A percentile compares a stretch with the other conserved stretches of the same genome.
Conservation (phyloP, 176 grass and related monocot species). For the Carex cristatella region DNA sequence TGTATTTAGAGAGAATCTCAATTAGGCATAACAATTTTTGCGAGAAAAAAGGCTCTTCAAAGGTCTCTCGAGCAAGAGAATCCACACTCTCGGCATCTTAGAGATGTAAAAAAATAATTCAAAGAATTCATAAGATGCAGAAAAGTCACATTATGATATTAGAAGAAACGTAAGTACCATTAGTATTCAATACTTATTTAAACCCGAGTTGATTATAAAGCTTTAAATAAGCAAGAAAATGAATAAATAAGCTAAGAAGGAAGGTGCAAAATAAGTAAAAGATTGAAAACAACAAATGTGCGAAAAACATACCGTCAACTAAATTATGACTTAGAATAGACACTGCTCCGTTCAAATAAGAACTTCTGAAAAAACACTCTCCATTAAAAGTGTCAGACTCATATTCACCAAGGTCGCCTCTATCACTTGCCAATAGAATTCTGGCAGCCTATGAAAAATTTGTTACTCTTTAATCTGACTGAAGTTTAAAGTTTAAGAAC, state of each 20-base stretch:
- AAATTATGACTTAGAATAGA: slow-evolving; percentile 50
- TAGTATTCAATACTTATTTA: slow-evolving; percentile 3
- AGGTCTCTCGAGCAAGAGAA: slow-evolving; percentile 41
- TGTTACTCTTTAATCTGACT: background rate
- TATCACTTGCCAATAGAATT: slow-evolving; percentile 33
- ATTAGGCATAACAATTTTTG: slow-evolving; percentile 70
- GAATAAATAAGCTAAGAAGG: background rate
- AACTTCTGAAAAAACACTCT: slow-evolving; percentile 20
- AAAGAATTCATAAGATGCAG: background rate
- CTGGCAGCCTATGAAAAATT: slow-evolving; percentile 57
- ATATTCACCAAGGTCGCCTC: slow-evolving; percentile 18
- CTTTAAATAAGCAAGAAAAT: background rate
- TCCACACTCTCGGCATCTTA: slow-evolving; percentile 35
- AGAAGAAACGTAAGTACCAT: background rate
- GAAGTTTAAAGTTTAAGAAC: background rate
- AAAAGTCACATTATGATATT: background rate
- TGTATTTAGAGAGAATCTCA: slow-evolving; percentile 56
- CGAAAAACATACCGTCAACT: slow-evolving; percentile 45
- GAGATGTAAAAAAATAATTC: slow-evolving; percentile 5
- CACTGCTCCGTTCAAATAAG: slow-evolving; percentile 52
- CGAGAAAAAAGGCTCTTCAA: slow-evolving; percentile 94
- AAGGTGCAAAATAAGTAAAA: background rate
- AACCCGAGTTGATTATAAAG: background rate
- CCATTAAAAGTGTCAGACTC: slow-evolving; percentile 12
- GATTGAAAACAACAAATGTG: slow-evolving; percentile 9